Evolutionary conservation across 2,329 filamentous ascomycete species (phyloP).

Genomic region (Curvularia hawaiiensis): DNA sequence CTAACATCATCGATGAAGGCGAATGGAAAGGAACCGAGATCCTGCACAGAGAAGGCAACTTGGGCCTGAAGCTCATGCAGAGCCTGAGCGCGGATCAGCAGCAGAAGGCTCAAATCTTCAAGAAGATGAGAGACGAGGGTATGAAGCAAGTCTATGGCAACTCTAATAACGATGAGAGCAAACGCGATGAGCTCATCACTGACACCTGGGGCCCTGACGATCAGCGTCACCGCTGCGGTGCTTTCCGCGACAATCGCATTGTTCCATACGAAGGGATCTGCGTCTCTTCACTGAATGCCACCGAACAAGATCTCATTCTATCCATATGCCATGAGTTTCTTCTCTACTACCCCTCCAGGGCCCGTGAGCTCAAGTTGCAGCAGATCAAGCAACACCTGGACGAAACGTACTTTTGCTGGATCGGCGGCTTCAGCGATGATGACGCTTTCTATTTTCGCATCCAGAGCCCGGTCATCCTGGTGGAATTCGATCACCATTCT

Average conservation of each 20-base stretch:
- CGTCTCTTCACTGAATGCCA: conserved; percentile 55
- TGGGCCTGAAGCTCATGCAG: conserved; percentile 74
- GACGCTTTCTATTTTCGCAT: conserved; percentile 80
- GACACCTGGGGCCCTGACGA: conserved; percentile 82
- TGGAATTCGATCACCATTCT: conserved; percentile 81
- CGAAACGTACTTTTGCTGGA: conserved; percentile 84
- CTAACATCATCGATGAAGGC: conserved; percentile 73
- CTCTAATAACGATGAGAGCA: conserved; percentile 31
- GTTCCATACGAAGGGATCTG: conserved; percentile 73
- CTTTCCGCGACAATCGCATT: conserved; percentile 77
- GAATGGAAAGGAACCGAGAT: conserved; percentile 68
- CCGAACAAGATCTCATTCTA: conserved; percentile 61
- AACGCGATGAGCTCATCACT: conserved; percentile 47
- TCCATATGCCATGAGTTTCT: conserved; percentile 68
- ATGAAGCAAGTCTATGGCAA: conserved; percentile 60
- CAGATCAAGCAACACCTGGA: conserved; percentile 61
- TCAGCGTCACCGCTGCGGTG: conserved; percentile 77
- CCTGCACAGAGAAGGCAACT: conserved; percentile 65
- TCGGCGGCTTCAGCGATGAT: conserved; percentile 68
- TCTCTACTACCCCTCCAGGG: conserved; percentile 66
- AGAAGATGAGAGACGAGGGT: conserved; percentile 63
- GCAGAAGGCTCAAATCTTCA: conserved; percentile 61
- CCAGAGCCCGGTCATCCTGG: conserved; percentile 74
- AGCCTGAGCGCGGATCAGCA: conserved; percentile 57
- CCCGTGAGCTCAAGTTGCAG: conserved; percentile 61